Conservation (phyloP, 805 yeast genomes). For the Saccharomycopsis javanensis region DNA sequence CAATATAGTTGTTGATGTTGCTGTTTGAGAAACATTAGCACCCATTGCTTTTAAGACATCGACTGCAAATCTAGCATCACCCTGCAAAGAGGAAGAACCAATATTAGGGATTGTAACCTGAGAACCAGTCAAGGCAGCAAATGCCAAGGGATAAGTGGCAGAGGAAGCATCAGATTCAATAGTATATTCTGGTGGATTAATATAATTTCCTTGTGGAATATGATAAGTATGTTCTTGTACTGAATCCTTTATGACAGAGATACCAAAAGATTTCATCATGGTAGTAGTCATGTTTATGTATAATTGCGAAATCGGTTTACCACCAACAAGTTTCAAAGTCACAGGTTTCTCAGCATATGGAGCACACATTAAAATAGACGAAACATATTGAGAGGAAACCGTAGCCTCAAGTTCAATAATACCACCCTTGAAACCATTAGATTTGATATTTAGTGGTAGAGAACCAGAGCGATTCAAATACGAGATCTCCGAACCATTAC, state of each 20-base stretch:
- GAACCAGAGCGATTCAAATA: slow-evolving; percentile 74
- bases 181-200: slow-evolving; percentile 74
- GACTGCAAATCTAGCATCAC: slow-evolving; percentile 92
- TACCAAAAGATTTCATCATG: slow-evolving; percentile 89
- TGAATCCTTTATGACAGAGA: slow-evolving; percentile 57
- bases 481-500: slow-evolving; percentile 67
- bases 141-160: slow-evolving; percentile 95
- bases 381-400: slow-evolving; percentile 93
- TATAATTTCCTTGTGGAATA: slow-evolving; percentile 76
- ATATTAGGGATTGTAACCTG: slow-evolving; percentile 90
- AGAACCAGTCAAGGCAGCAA: slow-evolving; percentile 93
- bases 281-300: slow-evolving; percentile 96
- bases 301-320: slow-evolving; percentile 91
- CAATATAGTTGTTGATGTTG: slow-evolving; percentile 79
- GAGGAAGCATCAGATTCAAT: slow-evolving; percentile 96
- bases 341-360: slow-evolving; percentile 90
- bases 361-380: slow-evolving; percentile 93
- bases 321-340: slow-evolving; percentile 82
- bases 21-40: slow-evolving; percentile 75
- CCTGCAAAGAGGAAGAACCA: slow-evolving; percentile 86
- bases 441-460: slow-evolving; percentile 63
- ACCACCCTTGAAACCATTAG: slow-evolving; percentile 78
- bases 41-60: slow-evolving; percentile 96
- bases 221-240: slow-evolving; percentile 78
- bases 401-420: slow-evolving; percentile 91